Evolutionary conservation across 2,329 filamentous ascomycete species (phyloP), one percentile per base, ranked within the genome.

Genomic region (Meredithiella fracta): DNA sequence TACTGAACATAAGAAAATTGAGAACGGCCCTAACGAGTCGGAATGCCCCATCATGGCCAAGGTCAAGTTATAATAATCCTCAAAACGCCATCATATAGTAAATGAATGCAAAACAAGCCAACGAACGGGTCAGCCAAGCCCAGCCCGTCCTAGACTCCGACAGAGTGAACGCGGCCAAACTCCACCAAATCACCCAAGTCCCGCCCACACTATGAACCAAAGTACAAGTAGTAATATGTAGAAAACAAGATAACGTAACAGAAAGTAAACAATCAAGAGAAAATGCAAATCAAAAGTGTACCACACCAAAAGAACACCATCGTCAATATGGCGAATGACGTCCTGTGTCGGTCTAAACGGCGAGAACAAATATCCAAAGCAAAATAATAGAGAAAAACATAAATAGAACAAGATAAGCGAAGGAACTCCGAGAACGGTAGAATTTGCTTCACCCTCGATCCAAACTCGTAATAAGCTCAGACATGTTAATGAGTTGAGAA

Each of bases 51-150:
- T 29, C 52, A 26, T 42, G 38, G 23, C 37, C 38, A 44, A 54
- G 23, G 25, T 20, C 15, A 51, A 54, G 37, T 15, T 53, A 47
- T 50, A 57, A 57, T 40, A 37, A 50, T 38, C 55, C 55, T 54
- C n/a, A 51, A 34, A 58, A 58, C 56, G 56, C 56, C 56, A 55
- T 58, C 56, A 47, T 55, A 42, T 55, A 54, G 25, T 47, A 38
- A 51, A 34, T 51, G 29, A 56, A 54, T 44, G 26, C 40, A 26
- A 51, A 49, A 50, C 20, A 17, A 55, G 29, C 25, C 3, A 40
- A 23, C 31, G 22, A 40, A 53, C 51, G 51, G 34, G 9, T 40
- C 15, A 53, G 34, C 15, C 20, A 53, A 20, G 38, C 25, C 22
- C 51, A 44, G 29, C 11, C 29, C 29, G n/a, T n/a, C n/a, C n/a